Evolutionary conservation across 2,329 filamentous ascomycete species (phyloP).

Genomic region (Colletotrichum sp.): DNA sequence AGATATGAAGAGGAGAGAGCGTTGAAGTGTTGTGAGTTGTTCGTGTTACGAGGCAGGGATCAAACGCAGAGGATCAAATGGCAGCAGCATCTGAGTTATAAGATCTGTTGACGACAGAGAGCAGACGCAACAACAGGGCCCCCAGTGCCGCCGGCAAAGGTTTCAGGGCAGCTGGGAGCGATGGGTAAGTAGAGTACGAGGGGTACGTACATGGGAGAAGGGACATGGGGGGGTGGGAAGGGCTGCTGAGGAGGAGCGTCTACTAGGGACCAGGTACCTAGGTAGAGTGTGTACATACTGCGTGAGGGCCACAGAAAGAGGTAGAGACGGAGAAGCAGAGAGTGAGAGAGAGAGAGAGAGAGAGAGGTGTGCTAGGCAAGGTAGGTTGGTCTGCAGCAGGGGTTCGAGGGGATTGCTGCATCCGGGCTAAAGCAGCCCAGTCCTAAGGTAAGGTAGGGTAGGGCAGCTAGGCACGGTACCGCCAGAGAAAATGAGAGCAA

Average conservation of each 20-base stretch:
- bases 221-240: not conserved
- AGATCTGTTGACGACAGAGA: slow-evolving; percentile 15
- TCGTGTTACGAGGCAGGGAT: slow-evolving; percentile 16
- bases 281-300: not conserved
- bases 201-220: not conserved
- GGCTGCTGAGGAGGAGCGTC: not conserved
- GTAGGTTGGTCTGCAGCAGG: slow-evolving; percentile 3
- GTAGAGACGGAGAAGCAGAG: not conserved
- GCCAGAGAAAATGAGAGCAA: not conserved
- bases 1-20: slow-evolving; percentile 1
- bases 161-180: slow-evolving; percentile 20
- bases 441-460: not conserved
- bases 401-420: slow-evolving; percentile 10
- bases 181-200: not conserved
- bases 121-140: slow-evolving; percentile 17
- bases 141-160: slow-evolving; percentile 20
- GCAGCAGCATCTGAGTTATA: slow-evolving; percentile 21
- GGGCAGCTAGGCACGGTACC: not conserved
- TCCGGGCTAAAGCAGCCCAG: slow-evolving; percentile 15
- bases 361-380: not conserved
- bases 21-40: slow-evolving; percentile 2
- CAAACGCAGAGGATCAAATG: slow-evolving; percentile 3
- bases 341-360: not conserved
- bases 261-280: not conserved
- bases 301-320: not conserved